phyloP scores from a whole-genome alignment of 2,329 filamentous ascomycete species.

The Raffaelea ambrosiae region DNA sequence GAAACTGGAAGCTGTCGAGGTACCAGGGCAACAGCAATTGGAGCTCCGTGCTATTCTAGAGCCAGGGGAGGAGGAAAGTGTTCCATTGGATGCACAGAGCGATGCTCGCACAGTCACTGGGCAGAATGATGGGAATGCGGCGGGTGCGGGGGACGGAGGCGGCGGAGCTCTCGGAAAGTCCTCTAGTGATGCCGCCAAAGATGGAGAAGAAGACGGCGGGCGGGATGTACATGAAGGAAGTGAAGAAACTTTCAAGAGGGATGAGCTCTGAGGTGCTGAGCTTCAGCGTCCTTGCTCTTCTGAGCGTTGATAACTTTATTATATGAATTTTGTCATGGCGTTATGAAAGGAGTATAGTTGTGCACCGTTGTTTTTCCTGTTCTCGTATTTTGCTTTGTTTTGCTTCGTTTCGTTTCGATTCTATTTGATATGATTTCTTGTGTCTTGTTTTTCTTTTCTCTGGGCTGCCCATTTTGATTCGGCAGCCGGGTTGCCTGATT shows the following conservation, averaged over 20 bases:
- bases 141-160: too few relatives aligned
- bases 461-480: too few relatives aligned
- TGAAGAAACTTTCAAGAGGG: conserved; percentile 35
- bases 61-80: conserved; percentile 25
- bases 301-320: too few relatives aligned
- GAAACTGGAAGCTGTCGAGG: conserved; percentile 72
- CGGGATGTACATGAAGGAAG: conserved; percentile 28
- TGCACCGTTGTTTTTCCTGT: neutral
- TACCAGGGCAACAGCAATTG: conserved; percentile 45
- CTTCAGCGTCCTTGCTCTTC: too few relatives aligned
- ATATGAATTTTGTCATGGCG: too few relatives aligned
- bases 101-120: too few relatives aligned
- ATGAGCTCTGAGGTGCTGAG: conserved; percentile 35
- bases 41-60: conserved; percentile 66
- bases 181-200: neutral
- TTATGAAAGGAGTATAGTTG: too few relatives aligned
- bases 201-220: neutral
- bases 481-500: too few relatives aligned
- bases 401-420: neutral
- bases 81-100: too few relatives aligned
- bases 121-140: too few relatives aligned
- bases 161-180: too few relatives aligned
- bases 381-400: neutral
- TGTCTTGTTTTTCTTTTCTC: neutral
- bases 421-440: neutral